Evolutionary conservation across 495 filamentous ascomycete species (phyloP).

Genomic region (Hypoxylon subgilvum): DNA sequence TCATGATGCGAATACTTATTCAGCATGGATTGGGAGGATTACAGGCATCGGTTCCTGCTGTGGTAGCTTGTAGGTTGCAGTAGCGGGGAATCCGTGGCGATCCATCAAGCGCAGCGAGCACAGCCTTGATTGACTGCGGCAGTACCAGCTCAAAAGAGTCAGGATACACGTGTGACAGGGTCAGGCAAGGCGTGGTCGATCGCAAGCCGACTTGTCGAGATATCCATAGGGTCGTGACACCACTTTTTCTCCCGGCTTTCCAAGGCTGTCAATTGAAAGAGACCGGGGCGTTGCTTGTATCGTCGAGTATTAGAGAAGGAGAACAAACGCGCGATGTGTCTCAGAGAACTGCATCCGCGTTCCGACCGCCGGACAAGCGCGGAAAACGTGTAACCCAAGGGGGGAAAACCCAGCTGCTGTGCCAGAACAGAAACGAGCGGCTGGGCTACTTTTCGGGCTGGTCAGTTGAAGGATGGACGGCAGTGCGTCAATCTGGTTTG

Average conservation of each 20-base stretch:
- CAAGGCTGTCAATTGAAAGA: conserved; percentile 3
- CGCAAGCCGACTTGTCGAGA: background rate
- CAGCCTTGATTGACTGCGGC: conserved; percentile 36
- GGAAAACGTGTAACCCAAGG: background rate
- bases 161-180: conserved; percentile 14
- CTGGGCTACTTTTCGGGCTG: background rate
- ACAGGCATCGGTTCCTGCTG: conserved; percentile 23
- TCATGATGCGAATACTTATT: conserved; percentile 15
- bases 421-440: conserved; percentile 7
- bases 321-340: conserved; percentile 8
- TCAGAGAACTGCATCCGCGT: conserved; percentile 9
- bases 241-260: conserved; percentile 1
- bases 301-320: conserved; percentile 11
- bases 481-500: background rate
- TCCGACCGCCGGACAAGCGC: conserved; percentile 9
- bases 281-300: conserved; percentile 13
- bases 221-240: background rate
- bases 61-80: conserved; percentile 28
- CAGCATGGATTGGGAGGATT: background rate
- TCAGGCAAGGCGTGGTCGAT: conserved; percentile 13
- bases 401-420: background rate
- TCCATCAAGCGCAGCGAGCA: conserved; percentile 22
- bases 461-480: conserved; percentile 24
- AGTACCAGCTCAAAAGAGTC: conserved; percentile 9
- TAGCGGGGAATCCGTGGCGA: conserved; percentile 21